phyloP scores from a whole-genome alignment of 495 filamentous ascomycete genomes.

The Filosporella fistucella region DNA sequence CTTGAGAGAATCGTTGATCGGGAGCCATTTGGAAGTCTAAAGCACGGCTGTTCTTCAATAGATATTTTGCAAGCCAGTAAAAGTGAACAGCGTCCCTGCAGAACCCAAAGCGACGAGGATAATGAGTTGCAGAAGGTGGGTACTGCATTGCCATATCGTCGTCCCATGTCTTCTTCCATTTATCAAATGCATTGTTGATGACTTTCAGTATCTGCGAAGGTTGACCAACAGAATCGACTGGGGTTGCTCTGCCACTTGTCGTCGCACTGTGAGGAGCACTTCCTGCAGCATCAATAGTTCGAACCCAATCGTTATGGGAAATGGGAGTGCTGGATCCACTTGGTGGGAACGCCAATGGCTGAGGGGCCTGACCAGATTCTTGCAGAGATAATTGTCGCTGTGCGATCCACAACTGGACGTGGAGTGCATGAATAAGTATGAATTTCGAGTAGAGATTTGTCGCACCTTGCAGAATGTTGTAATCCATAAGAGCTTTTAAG shows the following conservation, averaged over 20 bases:
- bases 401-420: slow-evolving; percentile 43
- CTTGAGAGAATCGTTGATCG: slow-evolving; percentile 51
- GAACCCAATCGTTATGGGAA: slow-evolving; percentile 22
- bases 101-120: slow-evolving; percentile 55
- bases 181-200: slow-evolving; percentile 45
- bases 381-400: slow-evolving; percentile 27
- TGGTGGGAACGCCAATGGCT: slow-evolving; percentile 16
- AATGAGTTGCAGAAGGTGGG: slow-evolving; percentile 36
- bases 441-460: slow-evolving; percentile 68
- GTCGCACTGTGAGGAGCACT: slow-evolving; percentile 12
- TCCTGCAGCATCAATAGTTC: slow-evolving; percentile 22
- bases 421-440: slow-evolving; percentile 60
- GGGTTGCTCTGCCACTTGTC: slow-evolving; percentile 22
- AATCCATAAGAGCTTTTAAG: slow-evolving; percentile 49
- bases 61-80: slow-evolving; percentile 56
- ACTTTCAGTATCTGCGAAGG: slow-evolving; percentile 18
- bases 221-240: slow-evolving; percentile 17
- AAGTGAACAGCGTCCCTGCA: slow-evolving; percentile 61
- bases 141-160: slow-evolving; percentile 59
- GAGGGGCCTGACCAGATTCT: slow-evolving; percentile 17
- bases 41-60: slow-evolving; percentile 41
- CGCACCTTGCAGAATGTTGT: slow-evolving; percentile 44
- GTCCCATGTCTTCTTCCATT: slow-evolving; percentile 64
- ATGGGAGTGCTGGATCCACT: slow-evolving; percentile 50
- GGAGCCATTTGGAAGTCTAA: slow-evolving; percentile 42